A percentile compares a stretch with the other conserved stretches of the same genome.
Evolutionary conservation across 495 filamentous ascomycete genomes (phyloP).

Genomic region (Patellaria atrata): DNA sequence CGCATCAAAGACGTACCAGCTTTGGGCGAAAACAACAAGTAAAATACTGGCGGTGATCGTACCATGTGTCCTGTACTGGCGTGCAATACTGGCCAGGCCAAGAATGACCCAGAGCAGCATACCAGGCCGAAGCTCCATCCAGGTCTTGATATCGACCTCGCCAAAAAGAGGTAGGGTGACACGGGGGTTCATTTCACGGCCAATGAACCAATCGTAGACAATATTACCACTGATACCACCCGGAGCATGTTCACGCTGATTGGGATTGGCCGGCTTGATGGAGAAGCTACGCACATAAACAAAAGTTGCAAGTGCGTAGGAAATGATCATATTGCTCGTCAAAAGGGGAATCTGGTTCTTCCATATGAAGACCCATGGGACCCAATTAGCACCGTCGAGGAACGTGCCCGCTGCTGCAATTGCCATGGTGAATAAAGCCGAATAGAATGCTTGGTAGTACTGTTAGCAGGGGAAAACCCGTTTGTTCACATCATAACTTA

Average conservation of each 20-base stretch:
- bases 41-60: constrained; percentile 79
- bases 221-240: constrained; percentile 75
- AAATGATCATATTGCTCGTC: constrained; percentile 66
- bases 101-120: constrained; percentile 81
- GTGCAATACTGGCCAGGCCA: constrained; percentile 70
- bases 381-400: constrained; percentile 64
- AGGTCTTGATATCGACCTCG: constrained; percentile 81
- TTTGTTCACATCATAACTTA: constrained; percentile 26
- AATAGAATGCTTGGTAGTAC: constrained; percentile 45
- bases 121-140: constrained; percentile 80
- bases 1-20: constrained; percentile 71
- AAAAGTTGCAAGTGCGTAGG: constrained; percentile 50
- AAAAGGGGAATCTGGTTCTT: constrained; percentile 80
- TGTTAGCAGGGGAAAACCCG: constrained; percentile 4
- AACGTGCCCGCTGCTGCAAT: constrained; percentile 58
- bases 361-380: constrained; percentile 83
- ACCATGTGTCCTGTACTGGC: constrained; percentile 74
- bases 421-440: constrained; percentile 53
- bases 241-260: constrained; percentile 60
- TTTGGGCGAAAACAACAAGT: constrained; percentile 64
- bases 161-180: constrained; percentile 63
- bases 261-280: constrained; percentile 54
- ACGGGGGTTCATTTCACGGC: constrained; percentile 90
- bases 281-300: constrained; percentile 71
- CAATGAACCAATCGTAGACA: constrained; percentile 94